Evolutionary conservation across 345 rosid genomes (phyloP).

Genomic region (Mercurialis annua): DNA sequence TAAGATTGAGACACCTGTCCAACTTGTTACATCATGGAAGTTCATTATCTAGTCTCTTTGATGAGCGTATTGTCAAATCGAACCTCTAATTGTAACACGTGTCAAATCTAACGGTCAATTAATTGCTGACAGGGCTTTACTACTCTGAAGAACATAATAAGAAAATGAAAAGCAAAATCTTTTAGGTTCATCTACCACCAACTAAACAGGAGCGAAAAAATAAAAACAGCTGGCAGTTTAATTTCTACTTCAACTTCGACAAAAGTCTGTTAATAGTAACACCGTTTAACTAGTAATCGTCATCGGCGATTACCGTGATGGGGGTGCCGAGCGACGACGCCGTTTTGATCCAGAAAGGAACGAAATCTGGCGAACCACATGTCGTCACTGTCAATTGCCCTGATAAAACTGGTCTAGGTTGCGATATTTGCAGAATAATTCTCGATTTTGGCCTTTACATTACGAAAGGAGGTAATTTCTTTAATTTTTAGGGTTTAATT

Average conservation of each 20-base stretch:
- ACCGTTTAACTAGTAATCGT: not conserved
- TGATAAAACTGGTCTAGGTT: conserved; percentile 67
- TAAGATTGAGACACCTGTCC: not conserved
- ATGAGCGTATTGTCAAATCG: not conserved
- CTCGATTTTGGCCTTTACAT: conserved; percentile 78
- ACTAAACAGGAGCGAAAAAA: too few relatives aligned
- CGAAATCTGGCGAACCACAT: conserved; percentile 57
- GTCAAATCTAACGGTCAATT: not conserved
- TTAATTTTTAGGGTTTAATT: not conserved
- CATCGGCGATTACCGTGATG: conserved; percentile 29
- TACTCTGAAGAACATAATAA: too few relatives aligned
- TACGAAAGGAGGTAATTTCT: conserved; percentile 63
- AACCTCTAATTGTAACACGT: conserved; percentile 17
- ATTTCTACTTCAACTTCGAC: too few relatives aligned
- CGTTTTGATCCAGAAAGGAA: conserved; percentile 61
- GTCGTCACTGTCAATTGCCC: conserved; percentile 82
- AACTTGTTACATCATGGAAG: not conserved
- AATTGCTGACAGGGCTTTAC: conserved; percentile 10
- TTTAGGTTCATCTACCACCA: too few relatives aligned
- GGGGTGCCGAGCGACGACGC: conserved; percentile 51
- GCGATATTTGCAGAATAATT: conserved; percentile 66
- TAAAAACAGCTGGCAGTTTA: too few relatives aligned
- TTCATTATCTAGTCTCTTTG: too few relatives aligned
- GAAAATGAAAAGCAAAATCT: too few relatives aligned
- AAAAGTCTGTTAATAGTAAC: too few relatives aligned